phyloP scores from a whole-genome alignment of 2,329 filamentous ascomycete genomes.

The Beauveria bassiana region DNA sequence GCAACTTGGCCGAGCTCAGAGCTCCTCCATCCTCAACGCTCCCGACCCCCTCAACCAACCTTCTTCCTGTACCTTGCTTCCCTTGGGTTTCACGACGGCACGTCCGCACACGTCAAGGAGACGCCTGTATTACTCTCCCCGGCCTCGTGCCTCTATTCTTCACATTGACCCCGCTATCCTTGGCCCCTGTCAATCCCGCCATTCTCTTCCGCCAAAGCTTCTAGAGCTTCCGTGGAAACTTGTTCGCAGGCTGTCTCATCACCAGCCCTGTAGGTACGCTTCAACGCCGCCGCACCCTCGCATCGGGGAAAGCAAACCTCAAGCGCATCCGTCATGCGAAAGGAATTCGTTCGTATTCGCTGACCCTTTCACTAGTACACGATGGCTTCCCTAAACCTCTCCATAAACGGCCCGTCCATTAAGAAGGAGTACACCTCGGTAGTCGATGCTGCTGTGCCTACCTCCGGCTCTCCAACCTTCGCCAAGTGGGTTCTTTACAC shows the following conservation, averaged over 20 bases:
- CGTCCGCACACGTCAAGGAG: background rate
- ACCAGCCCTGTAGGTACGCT: constrained; percentile 3
- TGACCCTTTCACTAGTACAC: constrained; percentile 17
- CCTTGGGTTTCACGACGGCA: background rate
- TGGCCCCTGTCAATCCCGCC: background rate
- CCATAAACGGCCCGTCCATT: constrained; percentile 73
- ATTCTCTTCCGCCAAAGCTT: constrained; percentile 3
- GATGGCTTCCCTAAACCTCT: constrained; percentile 77
- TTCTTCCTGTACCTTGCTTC: background rate
- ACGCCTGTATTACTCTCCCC: background rate
- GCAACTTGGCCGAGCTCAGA: constrained; percentile 7
- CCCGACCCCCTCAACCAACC: background rate
- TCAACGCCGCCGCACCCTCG: background rate
- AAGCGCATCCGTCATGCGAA: background rate
- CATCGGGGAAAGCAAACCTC: background rate
- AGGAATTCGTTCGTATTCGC: background rate
- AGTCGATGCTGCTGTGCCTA: constrained; percentile 42
- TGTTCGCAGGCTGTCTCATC: constrained; percentile 7
- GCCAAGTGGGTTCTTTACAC: constrained; percentile 92
- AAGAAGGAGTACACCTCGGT: constrained; percentile 66
- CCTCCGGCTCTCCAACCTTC: constrained; percentile 66
- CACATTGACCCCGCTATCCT: background rate
- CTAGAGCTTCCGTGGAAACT: constrained; percentile 9
- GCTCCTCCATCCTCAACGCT: constrained; percentile 6
- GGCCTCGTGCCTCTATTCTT: background rate